Conservation (phyloP, 805 yeast genomes). For the Ogataea polymorpha region DNA sequence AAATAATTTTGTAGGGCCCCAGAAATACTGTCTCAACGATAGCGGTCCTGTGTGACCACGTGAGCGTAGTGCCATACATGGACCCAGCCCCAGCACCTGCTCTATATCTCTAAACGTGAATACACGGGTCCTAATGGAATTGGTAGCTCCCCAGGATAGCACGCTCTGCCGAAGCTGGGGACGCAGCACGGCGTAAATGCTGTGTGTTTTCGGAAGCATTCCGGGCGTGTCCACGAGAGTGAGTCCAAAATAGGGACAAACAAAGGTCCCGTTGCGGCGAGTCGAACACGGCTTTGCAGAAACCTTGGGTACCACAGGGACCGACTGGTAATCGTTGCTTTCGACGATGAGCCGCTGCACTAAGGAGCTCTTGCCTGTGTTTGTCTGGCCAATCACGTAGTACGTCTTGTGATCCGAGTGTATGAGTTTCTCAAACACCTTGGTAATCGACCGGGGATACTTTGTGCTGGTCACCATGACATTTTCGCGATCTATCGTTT, state of each 20-base stretch:
- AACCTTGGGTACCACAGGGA: slow-evolving; percentile 8
- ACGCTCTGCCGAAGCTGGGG: not conserved
- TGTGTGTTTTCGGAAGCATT: slow-evolving; percentile 17
- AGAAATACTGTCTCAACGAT: not conserved
- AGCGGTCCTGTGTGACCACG: not conserved
- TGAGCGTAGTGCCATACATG: not conserved
- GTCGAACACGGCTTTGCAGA: slow-evolving; percentile 22
- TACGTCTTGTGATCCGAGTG: not conserved
- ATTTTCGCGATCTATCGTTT: not conserved
- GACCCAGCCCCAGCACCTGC: not conserved
- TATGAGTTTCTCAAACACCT: slow-evolving; percentile 6
- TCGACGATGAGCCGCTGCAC: slow-evolving; percentile 10
- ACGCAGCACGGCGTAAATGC: slow-evolving; percentile 20
- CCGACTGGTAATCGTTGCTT: slow-evolving; percentile 4
- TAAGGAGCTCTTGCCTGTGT: slow-evolving; percentile 29
- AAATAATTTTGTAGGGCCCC: not conserved
- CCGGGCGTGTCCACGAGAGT: slow-evolving; percentile 32
- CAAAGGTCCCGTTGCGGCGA: slow-evolving; percentile 10
- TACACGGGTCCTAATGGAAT: not conserved
- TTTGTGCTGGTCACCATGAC: slow-evolving; percentile 6
- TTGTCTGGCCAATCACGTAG: slow-evolving; percentile 30
- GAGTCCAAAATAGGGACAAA: slow-evolving; percentile 14
- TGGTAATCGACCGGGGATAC: not conserved
- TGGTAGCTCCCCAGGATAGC: not conserved
- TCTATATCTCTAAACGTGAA: not conserved